phyloP scores from a whole-genome alignment of 75 land plant species.

The Ceratopteris richardii region DNA sequence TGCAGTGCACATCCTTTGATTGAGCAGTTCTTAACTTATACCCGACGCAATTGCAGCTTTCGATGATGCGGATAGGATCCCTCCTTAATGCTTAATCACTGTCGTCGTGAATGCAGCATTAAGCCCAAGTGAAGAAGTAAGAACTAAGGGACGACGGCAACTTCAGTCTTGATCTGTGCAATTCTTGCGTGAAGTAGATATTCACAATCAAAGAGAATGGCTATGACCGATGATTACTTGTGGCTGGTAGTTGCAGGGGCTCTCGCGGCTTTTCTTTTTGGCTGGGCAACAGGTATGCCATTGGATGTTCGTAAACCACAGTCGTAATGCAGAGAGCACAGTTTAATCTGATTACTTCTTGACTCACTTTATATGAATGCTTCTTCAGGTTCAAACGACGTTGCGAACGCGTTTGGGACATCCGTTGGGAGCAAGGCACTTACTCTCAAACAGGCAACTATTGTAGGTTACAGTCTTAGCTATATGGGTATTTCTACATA shows the following conservation, averaged over 20 bases:
- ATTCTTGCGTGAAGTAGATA: too few species aligned
- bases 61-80: too few species aligned
- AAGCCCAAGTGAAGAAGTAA: too few species aligned
- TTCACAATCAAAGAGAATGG: slow-evolving; percentile 2
- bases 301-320: not conserved
- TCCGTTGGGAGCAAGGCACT: slow-evolving; percentile 21
- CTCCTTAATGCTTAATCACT: too few species aligned
- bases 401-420: slow-evolving; percentile 19
- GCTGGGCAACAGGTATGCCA: slow-evolving; percentile 7
- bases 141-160: too few species aligned
- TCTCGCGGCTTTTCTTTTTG: not conserved
- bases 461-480: not conserved
- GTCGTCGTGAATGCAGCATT: too few species aligned
- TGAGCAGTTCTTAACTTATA: too few species aligned
- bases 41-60: too few species aligned
- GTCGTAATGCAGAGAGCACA: not conserved
- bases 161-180: too few species aligned
- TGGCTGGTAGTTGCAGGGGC: slow-evolving; percentile 6
- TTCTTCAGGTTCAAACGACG: slow-evolving; percentile 17
- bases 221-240: not conserved
- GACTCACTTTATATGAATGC: not conserved
- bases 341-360: too few species aligned
- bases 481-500: not conserved
- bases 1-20: too few species aligned
- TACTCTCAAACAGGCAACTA: slow-evolving; percentile 9